A percentile compares a stretch with the other conserved stretches of the same genome.
phyloP scores from a whole-genome alignment of 2,329 filamentous ascomycete species.

The Aspergillus phoenicis region DNA sequence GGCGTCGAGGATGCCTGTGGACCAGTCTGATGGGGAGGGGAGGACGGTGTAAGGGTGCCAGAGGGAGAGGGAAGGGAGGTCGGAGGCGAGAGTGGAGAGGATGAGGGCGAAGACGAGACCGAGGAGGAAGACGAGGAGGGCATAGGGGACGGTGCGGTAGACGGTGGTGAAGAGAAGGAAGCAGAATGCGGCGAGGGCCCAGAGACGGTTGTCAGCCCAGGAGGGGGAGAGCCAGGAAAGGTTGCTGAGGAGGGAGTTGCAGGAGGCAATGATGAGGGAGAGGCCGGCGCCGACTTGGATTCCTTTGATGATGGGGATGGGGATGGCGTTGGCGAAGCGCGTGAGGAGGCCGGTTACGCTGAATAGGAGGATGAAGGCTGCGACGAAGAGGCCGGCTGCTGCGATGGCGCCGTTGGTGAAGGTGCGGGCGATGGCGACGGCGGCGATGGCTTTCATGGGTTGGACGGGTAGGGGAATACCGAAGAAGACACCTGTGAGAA shows the following conservation, averaged over 20 bases:
- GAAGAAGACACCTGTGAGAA: slow-evolving; percentile 78
- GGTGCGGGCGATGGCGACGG: slow-evolving; percentile 74
- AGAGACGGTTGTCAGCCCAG: slow-evolving; percentile 75
- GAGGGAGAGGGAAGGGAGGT: slow-evolving; percentile 57
- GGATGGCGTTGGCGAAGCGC: slow-evolving; percentile 73
- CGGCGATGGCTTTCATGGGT: slow-evolving; percentile 87
- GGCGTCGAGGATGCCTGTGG: slow-evolving; percentile 62
- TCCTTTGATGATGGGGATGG: slow-evolving; percentile 86
- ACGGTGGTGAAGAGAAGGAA: slow-evolving; percentile 69
- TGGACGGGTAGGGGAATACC: slow-evolving; percentile 90
- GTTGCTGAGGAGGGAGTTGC: slow-evolving; percentile 65
- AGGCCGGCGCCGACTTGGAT: slow-evolving; percentile 93
- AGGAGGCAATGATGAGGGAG: slow-evolving; percentile 77
- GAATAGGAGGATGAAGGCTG: slow-evolving; percentile 71
- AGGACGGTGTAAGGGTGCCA: slow-evolving; percentile 62
- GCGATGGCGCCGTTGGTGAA: slow-evolving; percentile 71
- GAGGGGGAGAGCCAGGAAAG: slow-evolving; percentile 68
- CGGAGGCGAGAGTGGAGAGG: slow-evolving; percentile 30
- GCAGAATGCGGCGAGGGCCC: slow-evolving; percentile 73
- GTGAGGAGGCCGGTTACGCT: slow-evolving; percentile 77
- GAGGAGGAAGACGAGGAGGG: slow-evolving; percentile 69
- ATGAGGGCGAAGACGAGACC: slow-evolving; percentile 68
- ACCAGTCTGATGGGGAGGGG: slow-evolving; percentile 53
- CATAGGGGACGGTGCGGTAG: slow-evolving; percentile 72
- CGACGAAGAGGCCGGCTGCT: slow-evolving; percentile 82